Conservation (phyloP, 163 green algal genomes). For the Volvox carteri region DNA sequence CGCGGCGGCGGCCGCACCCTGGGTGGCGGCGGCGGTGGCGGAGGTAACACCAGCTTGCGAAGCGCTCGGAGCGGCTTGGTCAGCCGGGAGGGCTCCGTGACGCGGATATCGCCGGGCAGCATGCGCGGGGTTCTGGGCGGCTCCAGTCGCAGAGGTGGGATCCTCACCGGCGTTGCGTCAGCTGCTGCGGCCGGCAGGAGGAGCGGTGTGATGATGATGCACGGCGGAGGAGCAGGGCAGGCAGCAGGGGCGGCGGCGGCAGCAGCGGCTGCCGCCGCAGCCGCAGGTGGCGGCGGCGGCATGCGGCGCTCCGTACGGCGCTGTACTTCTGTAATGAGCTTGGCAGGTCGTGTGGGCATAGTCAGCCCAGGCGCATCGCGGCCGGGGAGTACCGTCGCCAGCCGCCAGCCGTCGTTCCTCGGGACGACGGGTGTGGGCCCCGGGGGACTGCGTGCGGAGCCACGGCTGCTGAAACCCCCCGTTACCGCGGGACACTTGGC, state of each 20-base stretch:
- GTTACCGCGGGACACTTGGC: too few species aligned
- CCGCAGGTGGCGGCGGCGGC: neutral
- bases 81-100: constrained; percentile 21
- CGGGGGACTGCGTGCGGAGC: neutral
- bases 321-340: constrained; percentile 16
- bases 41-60: neutral
- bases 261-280: neutral
- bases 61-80: neutral
- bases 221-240: neutral
- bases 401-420: neutral
- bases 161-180: neutral
- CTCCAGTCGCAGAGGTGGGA: neutral
- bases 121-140: neutral
- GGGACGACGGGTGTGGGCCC: neutral
- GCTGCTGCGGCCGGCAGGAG: neutral
- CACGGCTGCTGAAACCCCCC: neutral
- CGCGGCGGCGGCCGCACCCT: too few species aligned
- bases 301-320: neutral
- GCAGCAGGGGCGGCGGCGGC: neutral
- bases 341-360: neutral
- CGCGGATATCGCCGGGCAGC: neutral
- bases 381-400: neutral
- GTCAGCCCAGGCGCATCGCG: neutral
- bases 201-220: constrained; percentile 10
- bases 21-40: neutral